Conservation (phyloP, 2,329 filamentous ascomycete genomes). For the Lachnellula hyalina region DNA sequence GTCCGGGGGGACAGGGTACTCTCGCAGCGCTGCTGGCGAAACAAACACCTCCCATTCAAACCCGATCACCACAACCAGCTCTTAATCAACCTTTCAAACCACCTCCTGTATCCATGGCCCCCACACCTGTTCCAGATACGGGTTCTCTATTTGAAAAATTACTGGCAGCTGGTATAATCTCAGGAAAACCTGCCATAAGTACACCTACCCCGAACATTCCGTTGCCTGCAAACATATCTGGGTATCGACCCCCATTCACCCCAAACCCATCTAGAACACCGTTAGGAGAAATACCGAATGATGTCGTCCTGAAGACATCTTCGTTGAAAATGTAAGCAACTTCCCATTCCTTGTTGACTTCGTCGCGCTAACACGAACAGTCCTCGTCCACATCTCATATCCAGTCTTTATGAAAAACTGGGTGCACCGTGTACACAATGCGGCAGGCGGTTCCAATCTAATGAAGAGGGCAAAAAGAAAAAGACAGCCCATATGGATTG, state of each 20-base stretch:
- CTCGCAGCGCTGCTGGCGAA: constrained; percentile 53
- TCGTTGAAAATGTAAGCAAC: constrained; percentile 67
- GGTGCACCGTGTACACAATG: constrained; percentile 89
- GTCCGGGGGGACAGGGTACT: constrained; percentile 28
- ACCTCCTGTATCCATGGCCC: constrained; percentile 19
- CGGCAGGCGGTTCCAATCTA: constrained; percentile 76
- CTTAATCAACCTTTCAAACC: constrained; percentile 33
- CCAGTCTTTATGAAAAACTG: constrained; percentile 71
- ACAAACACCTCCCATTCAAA: constrained; percentile 42
- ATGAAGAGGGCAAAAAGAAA: constrained; percentile 72
- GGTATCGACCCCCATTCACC: constrained; percentile 31
- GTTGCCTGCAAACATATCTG: constrained; percentile 37
- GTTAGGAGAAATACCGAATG: constrained; percentile 33
- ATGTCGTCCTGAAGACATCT: constrained; percentile 56
- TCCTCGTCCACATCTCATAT: constrained; percentile 68
- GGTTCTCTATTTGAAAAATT: constrained; percentile 61
- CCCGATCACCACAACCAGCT: constrained; percentile 46
- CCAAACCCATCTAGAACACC: constrained; percentile 21
- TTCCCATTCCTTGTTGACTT: not conserved
- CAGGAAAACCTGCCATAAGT: constrained; percentile 38
- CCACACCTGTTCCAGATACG: constrained; percentile 28
- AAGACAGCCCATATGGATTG: constrained; percentile 95
- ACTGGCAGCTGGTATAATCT: constrained; percentile 61
- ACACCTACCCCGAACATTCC: constrained; percentile 33
- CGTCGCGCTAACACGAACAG: constrained; percentile 27